Evolutionary conservation across 345 rosid species (phyloP).

Genomic region (Boechera stricta): DNA sequence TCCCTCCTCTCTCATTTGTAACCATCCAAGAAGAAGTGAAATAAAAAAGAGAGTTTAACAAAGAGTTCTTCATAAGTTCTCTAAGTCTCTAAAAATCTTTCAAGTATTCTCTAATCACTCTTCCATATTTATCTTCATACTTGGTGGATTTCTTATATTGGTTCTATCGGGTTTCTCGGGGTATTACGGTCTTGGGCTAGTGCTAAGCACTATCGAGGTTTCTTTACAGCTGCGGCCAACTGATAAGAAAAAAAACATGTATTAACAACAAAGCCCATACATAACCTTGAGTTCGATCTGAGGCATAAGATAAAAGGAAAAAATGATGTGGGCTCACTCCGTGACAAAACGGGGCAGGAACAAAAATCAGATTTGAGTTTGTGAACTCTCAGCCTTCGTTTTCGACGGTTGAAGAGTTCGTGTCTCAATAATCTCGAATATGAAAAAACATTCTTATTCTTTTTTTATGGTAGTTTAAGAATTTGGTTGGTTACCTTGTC

Average conservation of each 20-base stretch:
- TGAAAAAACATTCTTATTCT: slow-evolving; percentile 19
- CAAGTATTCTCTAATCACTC: too few relatives aligned
- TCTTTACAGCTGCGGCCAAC: slow-evolving; percentile 66
- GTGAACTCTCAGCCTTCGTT: slow-evolving; percentile 5
- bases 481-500: slow-evolving; percentile 50
- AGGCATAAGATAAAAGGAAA: not conserved
- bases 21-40: too few relatives aligned
- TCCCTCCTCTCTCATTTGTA: too few relatives aligned
- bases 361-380: not conserved
- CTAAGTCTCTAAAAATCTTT: too few relatives aligned
- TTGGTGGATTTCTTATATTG: too few relatives aligned
- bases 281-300: not conserved
- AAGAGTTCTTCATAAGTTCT: too few relatives aligned
- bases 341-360: not conserved
- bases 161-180: too few relatives aligned
- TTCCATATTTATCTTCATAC: too few relatives aligned
- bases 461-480: not conserved
- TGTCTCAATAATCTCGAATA: not conserved
- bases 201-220: too few relatives aligned
- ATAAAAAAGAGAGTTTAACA: too few relatives aligned
- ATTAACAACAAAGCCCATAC: not conserved
- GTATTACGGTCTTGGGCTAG: too few relatives aligned
- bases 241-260: slow-evolving; percentile 37
- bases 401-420: not conserved
- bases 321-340: not conserved